Percentiles rank a stretch among this genome's conserved stretches.
These are phyloP conservation scores for Ilex paraguariensis DNA, from an alignment of 305 asterid genomes.

Conservation along the genomic window DNA sequence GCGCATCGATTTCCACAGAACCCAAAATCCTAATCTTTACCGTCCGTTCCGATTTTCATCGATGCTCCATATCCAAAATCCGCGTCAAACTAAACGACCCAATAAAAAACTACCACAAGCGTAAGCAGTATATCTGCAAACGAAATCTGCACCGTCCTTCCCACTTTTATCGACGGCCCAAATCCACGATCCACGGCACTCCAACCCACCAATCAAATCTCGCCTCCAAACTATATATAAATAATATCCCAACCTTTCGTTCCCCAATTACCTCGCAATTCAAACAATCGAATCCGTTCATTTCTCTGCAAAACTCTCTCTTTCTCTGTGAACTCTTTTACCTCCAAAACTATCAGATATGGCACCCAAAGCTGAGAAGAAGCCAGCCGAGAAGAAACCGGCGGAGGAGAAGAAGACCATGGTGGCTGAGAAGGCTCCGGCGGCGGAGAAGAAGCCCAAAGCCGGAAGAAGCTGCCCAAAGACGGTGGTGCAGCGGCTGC, in stretches of 20 bases:
- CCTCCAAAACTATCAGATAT: background rate
- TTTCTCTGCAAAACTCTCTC: background rate
- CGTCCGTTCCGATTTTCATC: too few species aligned
- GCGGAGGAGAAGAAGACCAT: background rate
- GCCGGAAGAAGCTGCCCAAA: background rate
- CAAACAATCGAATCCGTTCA: background rate
- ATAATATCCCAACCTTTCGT: background rate
- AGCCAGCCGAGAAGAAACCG: background rate
- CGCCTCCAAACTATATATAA: background rate
- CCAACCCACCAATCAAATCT: background rate
- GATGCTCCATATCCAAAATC: too few species aligned
- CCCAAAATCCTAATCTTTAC: too few species aligned
- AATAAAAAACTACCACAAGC: too few species aligned
- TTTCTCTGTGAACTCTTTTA: background rate
- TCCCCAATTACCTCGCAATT: background rate
- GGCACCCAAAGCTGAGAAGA: background rate
- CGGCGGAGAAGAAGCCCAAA: background rate
- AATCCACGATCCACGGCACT: background rate
- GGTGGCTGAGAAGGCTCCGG: background rate
- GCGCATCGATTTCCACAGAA: too few species aligned
- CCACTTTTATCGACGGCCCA: background rate
- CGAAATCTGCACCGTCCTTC: background rate
- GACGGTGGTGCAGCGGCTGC: background rate
- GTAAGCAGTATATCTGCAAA: too few species aligned
- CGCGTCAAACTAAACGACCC: too few species aligned